A percentile compares a stretch with the other conserved stretches of the same genome.
These are phyloP conservation scores for Suhomyces panamericanus DNA, from an alignment of 1,139 yeast species.

Conservation along the genomic window DNA sequence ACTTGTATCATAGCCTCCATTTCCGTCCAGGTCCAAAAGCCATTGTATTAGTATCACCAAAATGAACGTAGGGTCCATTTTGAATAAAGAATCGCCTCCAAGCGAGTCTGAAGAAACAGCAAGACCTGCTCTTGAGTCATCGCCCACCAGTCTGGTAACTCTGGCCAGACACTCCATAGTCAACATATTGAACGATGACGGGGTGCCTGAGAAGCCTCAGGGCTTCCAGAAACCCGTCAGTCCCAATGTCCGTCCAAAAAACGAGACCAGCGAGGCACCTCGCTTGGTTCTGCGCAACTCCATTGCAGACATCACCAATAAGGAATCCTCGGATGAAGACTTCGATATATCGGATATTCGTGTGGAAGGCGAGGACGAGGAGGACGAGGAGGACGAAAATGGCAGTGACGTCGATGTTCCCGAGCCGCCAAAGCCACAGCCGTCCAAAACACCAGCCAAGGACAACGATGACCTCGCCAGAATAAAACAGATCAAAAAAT, in stretches of 20 bases:
- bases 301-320: constrained; percentile 47
- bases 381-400: constrained; percentile 5
- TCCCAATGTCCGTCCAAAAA: constrained; percentile 6
- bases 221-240: constrained; percentile 12
- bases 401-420: not conserved
- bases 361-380: constrained; percentile 24
- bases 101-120: constrained; percentile 25
- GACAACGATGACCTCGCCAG: constrained; percentile 18
- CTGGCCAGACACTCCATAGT: constrained; percentile 26
- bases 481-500: constrained; percentile 18
- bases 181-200: constrained; percentile 24
- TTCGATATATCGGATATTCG: constrained; percentile 40
- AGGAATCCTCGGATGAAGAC: constrained; percentile 21
- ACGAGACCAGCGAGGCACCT: not conserved
- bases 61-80: constrained; percentile 51
- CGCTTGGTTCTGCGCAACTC: constrained; percentile 33
- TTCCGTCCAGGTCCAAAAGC: not conserved
- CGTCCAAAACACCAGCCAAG: not conserved
- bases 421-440: not conserved
- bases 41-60: constrained; percentile 1
- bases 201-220: not conserved
- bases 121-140: constrained; percentile 23
- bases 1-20: not conserved
- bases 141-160: constrained; percentile 12
- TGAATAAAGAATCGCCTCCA: constrained; percentile 45